Base-by-base conservation (phyloP, 352 stramenopile genomes). In the Hyphochytrium catenoides region DNA sequence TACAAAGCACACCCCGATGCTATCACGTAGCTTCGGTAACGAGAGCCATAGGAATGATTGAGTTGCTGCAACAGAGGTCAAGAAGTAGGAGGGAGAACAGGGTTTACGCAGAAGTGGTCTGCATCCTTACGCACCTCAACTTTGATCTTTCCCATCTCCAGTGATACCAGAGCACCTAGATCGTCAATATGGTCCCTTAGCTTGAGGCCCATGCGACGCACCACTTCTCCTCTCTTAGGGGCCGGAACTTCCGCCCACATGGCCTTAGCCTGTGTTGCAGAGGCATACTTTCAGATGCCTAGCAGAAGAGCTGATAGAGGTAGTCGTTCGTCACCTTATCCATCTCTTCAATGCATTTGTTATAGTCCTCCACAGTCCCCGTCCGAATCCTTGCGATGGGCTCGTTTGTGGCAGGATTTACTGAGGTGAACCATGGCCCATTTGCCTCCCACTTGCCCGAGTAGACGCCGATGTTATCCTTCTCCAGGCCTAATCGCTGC, bases 141-240 rank as follows among this genome's bases (percentile, higher is more conserved):
- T 40, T 82, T 71, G 50, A 91, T 91, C 53, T 92, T 92, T 47
- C 77, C 77, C 77, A 92, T 93, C 53, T 93, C 78, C 3, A 88
- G 56, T 29, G 74, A 54, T 25, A 93, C 78, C 25, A 93, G 54
- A 39, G 79, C 73, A 37, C 75, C 77, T 2, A 92, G 56, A 19
- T 68, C 56, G n/a, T 86, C 62, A 34, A 76, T 73, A 51, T 92
- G 88, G 34, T 53, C 64, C 31, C 75, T 68, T 18, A 92, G 55
- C 45, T 81, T 65, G 26, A 85, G 56, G 40, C 74, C 75, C 40
- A 92, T 87, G 56, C 89, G 73, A 26, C 76, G 69, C 36, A 92
- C 77, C 28, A 91, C 81, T 55, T 92, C 77, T 36, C 77, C 77
- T 19, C 77, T 72, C 24, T 46, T 50, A 4, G 77, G 77, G n/a